phyloP scores from a whole-genome alignment of 2,329 filamentous ascomycete genomes.

The Colletotrichum horii region DNA sequence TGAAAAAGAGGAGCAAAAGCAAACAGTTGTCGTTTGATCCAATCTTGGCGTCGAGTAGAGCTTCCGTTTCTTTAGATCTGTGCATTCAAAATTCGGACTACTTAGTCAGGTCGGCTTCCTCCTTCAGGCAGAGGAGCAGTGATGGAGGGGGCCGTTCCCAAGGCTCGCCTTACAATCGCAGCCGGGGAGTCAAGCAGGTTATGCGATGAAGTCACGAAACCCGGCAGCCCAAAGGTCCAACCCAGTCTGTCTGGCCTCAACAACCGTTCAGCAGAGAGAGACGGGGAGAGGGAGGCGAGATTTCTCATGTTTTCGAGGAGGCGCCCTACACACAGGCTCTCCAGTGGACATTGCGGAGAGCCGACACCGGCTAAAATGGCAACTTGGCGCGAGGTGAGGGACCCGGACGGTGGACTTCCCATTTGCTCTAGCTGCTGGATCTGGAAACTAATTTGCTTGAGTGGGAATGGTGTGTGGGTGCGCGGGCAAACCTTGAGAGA shows the following conservation, averaged over 20 bases:
- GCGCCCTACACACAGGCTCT: neutral
- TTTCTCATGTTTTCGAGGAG: neutral
- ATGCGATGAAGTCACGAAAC: conserved; percentile 6
- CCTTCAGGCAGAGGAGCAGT: neutral
- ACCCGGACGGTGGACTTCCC: neutral
- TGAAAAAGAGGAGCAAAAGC: neutral
- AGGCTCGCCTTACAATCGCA: neutral
- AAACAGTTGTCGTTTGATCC: conserved; percentile 18
- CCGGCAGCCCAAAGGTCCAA: neutral
- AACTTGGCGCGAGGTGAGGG: conserved; percentile 6
- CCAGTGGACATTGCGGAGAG: neutral
- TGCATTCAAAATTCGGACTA: neutral
- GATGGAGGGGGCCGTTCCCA: neutral
- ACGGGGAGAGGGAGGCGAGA: neutral
- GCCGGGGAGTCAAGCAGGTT: neutral
- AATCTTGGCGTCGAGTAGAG: conserved; percentile 15
- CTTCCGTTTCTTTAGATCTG: neutral
- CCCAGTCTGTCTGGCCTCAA: neutral
- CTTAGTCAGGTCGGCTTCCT: conserved; percentile 9
- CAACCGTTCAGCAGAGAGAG: neutral
- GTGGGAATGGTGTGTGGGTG: neutral
- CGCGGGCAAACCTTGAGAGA: neutral
- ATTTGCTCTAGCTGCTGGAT: neutral
- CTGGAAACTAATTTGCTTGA: neutral
- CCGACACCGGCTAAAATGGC: conserved; percentile 9